Conservation (phyloP, 2,329 filamentous ascomycete species). For the Penicillium sp. region DNA sequence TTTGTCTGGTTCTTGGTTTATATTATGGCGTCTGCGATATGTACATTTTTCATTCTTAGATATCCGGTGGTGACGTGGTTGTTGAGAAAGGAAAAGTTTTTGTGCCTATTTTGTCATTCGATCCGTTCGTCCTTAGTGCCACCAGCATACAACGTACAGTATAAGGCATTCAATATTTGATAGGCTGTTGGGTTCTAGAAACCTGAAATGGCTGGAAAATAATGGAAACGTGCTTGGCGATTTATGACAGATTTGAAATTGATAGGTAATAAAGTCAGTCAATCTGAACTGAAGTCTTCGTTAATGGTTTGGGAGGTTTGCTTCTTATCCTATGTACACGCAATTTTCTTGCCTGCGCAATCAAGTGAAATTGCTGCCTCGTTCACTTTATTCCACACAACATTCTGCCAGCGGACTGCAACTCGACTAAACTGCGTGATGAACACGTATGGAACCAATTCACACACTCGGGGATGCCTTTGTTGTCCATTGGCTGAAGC, state of each 20-base stretch:
- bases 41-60: constrained; percentile 23
- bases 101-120: not conserved
- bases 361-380: not conserved
- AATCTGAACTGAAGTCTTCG: not conserved
- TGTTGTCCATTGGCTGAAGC: not conserved
- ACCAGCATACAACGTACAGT: too few relatives aligned
- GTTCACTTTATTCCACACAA: not conserved
- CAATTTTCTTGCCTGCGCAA: not conserved
- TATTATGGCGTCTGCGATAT: constrained; percentile 25
- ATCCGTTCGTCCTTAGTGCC: not conserved
- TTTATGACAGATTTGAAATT: too few relatives aligned
- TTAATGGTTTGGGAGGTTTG: not conserved
- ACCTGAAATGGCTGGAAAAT: too few relatives aligned
- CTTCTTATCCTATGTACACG: not conserved
- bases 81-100: constrained; percentile 12
- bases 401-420: not conserved
- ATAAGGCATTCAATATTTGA: not conserved
- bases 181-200: not conserved
- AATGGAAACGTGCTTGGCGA: too few relatives aligned
- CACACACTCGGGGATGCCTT: not conserved
- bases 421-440: not conserved
- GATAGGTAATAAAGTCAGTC: not conserved
- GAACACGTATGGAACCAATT: not conserved
- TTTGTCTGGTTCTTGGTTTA: constrained; percentile 14
- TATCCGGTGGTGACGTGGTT: constrained; percentile 21